phyloP scores from a whole-genome alignment of 1,284 basidiomycete species.

The Trichosporon asahii region DNA sequence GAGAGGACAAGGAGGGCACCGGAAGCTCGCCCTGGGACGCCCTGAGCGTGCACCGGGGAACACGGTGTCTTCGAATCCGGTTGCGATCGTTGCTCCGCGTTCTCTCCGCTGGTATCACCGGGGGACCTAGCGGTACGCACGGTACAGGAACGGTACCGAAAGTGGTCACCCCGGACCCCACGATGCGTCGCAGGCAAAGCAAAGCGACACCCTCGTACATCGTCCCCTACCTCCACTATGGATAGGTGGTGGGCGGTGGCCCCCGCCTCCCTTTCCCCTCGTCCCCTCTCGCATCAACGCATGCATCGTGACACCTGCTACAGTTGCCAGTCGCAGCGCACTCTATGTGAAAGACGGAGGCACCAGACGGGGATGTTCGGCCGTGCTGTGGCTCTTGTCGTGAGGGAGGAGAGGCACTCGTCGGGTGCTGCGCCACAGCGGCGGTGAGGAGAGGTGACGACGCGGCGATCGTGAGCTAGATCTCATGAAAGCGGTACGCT shows the following conservation, averaged over 20 bases:
- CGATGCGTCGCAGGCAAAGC: background rate
- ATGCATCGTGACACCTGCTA: background rate
- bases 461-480: no score
- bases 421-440: no score
- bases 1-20: background rate
- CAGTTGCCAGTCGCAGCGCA: background rate
- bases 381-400: no score
- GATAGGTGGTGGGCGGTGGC: no score
- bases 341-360: no score
- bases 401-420: no score
- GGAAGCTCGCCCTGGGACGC: background rate
- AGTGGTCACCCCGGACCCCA: background rate
- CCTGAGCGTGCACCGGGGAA: no score
- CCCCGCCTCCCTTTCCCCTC: background rate
- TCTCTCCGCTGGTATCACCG: background rate
- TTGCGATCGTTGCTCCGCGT: background rate
- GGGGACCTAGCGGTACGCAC: no score
- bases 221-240: background rate
- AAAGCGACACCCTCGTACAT: background rate
- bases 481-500: no score
- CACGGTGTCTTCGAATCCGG: background rate
- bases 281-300: background rate
- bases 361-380: no score
- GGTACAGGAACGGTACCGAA: background rate
- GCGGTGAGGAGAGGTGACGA: no score